Evolutionary conservation across 805 yeast species (phyloP).

Genomic region (Teunomyces stri): DNA sequence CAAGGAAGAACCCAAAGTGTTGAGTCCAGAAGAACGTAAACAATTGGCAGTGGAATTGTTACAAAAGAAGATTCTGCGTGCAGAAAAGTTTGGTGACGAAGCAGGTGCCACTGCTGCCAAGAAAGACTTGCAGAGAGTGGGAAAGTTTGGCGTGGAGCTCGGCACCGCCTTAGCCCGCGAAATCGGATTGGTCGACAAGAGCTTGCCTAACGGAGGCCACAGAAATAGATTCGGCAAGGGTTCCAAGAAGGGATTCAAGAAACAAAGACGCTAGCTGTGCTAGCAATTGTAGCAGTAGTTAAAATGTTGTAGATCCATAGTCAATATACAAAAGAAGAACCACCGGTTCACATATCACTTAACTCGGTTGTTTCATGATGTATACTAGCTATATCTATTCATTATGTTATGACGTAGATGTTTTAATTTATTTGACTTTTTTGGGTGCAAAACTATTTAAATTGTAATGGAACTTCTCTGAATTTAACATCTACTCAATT

Average conservation of each 20-base stretch:
- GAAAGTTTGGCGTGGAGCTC: constrained; percentile 78
- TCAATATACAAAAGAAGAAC: neutral
- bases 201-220: constrained; percentile 26
- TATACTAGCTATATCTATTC: too few relatives aligned
- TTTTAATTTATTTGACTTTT: too few relatives aligned
- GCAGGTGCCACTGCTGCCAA: constrained; percentile 52
- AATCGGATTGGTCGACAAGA: constrained; percentile 51
- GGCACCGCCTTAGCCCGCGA: constrained; percentile 67
- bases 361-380: too few relatives aligned
- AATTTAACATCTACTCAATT: too few relatives aligned
- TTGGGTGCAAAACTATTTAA: too few relatives aligned
- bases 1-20: constrained; percentile 36
- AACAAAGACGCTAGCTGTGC: neutral
- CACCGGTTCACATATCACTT: too few relatives aligned
- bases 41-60: constrained; percentile 65
- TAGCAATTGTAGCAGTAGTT: neutral
- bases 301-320: neutral
- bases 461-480: too few relatives aligned
- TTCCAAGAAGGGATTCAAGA: constrained; percentile 1
- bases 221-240: constrained; percentile 8
- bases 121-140: constrained; percentile 65
- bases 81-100: constrained; percentile 75
- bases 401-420: too few relatives aligned
- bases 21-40: constrained; percentile 70
- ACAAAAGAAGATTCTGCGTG: constrained; percentile 64